Evolutionary conservation across 495 filamentous ascomycete genomes (phyloP), one percentile per base, ranked within the genome.

Genomic region (Penicillium fimorum): DNA sequence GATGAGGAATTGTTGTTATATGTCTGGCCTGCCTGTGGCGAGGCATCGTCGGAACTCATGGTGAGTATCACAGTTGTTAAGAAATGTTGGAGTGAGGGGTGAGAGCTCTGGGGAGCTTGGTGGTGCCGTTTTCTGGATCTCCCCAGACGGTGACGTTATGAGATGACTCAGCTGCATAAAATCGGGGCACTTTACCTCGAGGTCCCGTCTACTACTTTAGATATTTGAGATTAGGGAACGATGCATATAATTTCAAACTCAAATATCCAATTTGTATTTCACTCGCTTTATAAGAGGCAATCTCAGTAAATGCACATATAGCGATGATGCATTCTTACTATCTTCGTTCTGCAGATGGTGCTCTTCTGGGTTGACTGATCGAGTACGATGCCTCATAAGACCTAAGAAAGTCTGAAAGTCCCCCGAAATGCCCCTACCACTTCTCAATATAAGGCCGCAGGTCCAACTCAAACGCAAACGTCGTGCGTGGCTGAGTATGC

Each of bases 401-500:
- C 5, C 15, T 5, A 12, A 38, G 6, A 38, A 38, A 17, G 33
- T 22, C 22, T 22, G 22, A 27, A 27, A 27, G 3, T 17, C 2
- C 29, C 9, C 4, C 22, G 20, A 15, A 13, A 15, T 2, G 0
- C 27, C 24, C 29, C 53, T 73, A 80, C 78, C 79, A 95, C 69
- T 91, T 92, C 80, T 94, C 91, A 38, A 90, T 78, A 69, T 82
- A 88, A 4, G 89, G 89, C 56, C 91, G 75, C 50, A 95, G 70
- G 76, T 96, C 92, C 58, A 96, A 64, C 77, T 96, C 90, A 64
- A 87, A 89, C 1, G 91, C 92, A 64, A 92, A 96, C 5, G 82
- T 82, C 13, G 87, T 87, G 53, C 83, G 79, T 18, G 88, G 89
- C 74, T 97, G 92, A 3, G 87, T 89, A 70, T 96, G 92, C 57